Evolutionary conservation across 2,329 filamentous ascomycete species (phyloP), one percentile per base, ranked within the genome.

Genomic region (Stylonectria norvegica): DNA sequence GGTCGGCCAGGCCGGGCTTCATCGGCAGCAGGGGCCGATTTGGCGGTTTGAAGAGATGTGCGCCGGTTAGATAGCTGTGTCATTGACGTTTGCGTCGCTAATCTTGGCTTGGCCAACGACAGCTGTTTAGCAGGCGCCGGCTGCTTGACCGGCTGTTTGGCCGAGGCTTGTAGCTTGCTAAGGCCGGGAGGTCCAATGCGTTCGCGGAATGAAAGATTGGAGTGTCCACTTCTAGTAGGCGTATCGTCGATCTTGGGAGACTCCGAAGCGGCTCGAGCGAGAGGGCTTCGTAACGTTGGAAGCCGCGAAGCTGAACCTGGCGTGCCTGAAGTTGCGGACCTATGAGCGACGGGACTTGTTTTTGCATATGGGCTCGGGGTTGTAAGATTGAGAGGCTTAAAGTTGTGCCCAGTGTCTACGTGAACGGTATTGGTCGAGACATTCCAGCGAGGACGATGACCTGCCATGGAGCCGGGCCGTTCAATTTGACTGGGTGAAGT

Each of bases 361-460:
- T 68, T 76, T 5, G 73, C 63, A 45, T 78, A 78, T 0, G 79
- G 74, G 46, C 75, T 81, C 0, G 80, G 78, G 1, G 78, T 78
- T 5, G 77, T 81, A 31, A 79, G 64, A 23, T 65, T 77, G 9
- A 83, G 64, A 9, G 83, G 78, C 53, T 79, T 83, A 65, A 81
- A 85, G 59, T 79, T 79, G 60, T 85, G 81, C 18, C 82, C 81
- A n/a, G 78, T 76, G 20, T 83, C 74, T n/a, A 81, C 68, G 45
- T 81, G 75, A 5, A 67, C 67, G 4, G 78, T 75, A 53, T 84
- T 88, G 5, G 81, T 78, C 20, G 81, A 85, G 9, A 56, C 58
- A 57, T 83, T 91, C 87, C 87, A 93, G 42, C 81, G 76, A 4
- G 87, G 87, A 36, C 84, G 79, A 41, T 76, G 71, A 42, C 75